phyloP scores from a whole-genome alignment of 2,329 filamentous ascomycete genomes.

The Nemania sp. region DNA sequence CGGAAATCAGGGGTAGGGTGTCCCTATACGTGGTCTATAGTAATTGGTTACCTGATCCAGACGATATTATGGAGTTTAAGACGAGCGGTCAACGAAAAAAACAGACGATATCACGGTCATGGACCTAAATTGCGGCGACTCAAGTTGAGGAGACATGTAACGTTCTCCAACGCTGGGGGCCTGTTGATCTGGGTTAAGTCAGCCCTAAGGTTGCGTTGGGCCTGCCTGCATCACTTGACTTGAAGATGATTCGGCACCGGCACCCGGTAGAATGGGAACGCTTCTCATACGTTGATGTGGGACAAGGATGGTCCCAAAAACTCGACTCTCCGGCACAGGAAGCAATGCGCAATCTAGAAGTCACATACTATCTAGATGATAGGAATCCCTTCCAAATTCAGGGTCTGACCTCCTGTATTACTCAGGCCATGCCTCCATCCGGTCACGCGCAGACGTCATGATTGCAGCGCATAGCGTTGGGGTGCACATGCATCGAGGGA shows the following conservation, averaged over 20 bases:
- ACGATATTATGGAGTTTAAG: background rate
- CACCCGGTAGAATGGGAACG: conserved; percentile 20
- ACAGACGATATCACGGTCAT: background rate
- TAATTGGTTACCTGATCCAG: conserved; percentile 20
- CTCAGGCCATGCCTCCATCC: background rate
- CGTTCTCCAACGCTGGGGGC: conserved; percentile 20
- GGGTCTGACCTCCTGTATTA: background rate
- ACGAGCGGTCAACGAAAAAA: conserved; percentile 24
- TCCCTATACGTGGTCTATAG: conserved; percentile 18
- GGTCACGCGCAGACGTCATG: conserved; percentile 9
- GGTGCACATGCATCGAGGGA: background rate
- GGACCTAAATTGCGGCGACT: background rate
- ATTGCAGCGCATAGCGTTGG: conserved; percentile 7
- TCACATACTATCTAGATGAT: background rate
- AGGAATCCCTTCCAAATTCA: background rate
- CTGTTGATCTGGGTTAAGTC: conserved; percentile 15
- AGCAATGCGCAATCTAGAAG: background rate
- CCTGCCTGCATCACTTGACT: conserved; percentile 18
- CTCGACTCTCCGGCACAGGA: conserved; percentile 5
- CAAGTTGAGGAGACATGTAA: conserved; percentile 10
- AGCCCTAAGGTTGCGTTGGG: conserved; percentile 30
- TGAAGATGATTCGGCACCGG: conserved; percentile 26
- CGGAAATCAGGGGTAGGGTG: background rate
- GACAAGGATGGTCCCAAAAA: conserved; percentile 12
- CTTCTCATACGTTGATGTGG: conserved; percentile 20